phyloP scores from a whole-genome alignment of 805 yeast species.

The Hanseniaspora clermontiae region DNA sequence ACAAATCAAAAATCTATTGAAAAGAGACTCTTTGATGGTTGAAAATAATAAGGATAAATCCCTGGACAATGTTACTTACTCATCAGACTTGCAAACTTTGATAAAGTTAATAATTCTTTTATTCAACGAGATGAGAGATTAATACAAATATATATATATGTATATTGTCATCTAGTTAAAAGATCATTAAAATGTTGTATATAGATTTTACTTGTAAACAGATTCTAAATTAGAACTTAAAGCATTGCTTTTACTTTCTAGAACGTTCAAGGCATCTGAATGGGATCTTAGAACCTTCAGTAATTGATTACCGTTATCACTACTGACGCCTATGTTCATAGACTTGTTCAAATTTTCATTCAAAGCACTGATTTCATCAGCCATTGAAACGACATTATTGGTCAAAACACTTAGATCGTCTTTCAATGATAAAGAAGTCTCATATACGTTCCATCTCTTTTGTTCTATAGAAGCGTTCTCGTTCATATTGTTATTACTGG shows the following conservation, averaged over 20 bases:
- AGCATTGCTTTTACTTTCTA: conserved; percentile 58
- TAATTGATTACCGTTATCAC: conserved; percentile 44
- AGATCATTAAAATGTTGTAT: neutral
- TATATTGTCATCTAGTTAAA: neutral
- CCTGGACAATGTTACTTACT: neutral
- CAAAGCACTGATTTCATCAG: conserved; percentile 70
- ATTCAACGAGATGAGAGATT: conserved; percentile 3
- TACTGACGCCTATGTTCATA: conserved; percentile 24
- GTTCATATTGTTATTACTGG: conserved; percentile 36
- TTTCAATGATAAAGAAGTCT: conserved; percentile 72
- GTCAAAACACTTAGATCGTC: conserved; percentile 70
- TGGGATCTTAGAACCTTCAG: conserved; percentile 77
- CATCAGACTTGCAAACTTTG: conserved; percentile 3
- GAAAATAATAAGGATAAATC: neutral
- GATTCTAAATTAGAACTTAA: conserved; percentile 53
- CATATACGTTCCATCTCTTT: conserved; percentile 80
- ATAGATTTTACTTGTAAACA: conserved; percentile 16
- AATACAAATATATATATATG: neutral
- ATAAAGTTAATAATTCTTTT: conserved; percentile 1
- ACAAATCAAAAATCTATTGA: conserved; percentile 12
- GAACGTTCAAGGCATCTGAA: conserved; percentile 75
- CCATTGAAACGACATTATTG: conserved; percentile 58
- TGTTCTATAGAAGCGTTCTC: conserved; percentile 25
- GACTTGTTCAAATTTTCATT: conserved; percentile 68
- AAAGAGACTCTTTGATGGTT: conserved; percentile 12